A percentile compares a stretch with the other conserved stretches of the same genome.
phyloP scores from a whole-genome alignment of 2,329 filamentous ascomycete species.

The Talaromyces verruculosus region DNA sequence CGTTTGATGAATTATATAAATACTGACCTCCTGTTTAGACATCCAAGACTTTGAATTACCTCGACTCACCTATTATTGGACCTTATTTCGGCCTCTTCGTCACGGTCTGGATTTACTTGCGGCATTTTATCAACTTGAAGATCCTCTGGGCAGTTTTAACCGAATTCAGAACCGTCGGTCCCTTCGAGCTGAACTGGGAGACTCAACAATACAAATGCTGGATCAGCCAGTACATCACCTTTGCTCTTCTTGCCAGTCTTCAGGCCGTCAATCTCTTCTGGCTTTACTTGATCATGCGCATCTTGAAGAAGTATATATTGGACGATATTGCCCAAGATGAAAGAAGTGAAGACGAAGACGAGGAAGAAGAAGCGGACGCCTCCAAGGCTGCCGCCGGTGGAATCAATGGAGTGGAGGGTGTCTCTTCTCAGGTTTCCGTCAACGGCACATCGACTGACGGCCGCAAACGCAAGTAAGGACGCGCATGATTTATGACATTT shows the following conservation, averaged over 20 bases:
- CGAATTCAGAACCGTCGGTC: constrained; percentile 49
- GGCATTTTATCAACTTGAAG: constrained; percentile 64
- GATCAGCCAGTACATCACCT: constrained; percentile 50
- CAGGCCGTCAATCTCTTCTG: constrained; percentile 51
- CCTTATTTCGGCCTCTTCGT: constrained; percentile 87
- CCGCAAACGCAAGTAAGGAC: constrained; percentile 14
- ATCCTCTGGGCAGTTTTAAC: constrained; percentile 50
- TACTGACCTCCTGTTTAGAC: constrained; percentile 54
- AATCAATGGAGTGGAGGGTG: constrained; percentile 32
- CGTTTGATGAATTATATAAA: neutral
- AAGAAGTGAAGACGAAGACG: constrained; percentile 49
- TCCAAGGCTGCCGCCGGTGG: constrained; percentile 25
- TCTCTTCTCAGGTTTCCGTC: constrained; percentile 38
- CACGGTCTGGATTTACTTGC: constrained; percentile 80
- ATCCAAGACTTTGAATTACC: constrained; percentile 88
- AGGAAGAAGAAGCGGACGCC: constrained; percentile 36
- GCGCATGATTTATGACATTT: constrained; percentile 15
- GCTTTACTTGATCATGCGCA: constrained; percentile 48
- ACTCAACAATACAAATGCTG: constrained; percentile 52
- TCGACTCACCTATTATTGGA: constrained; percentile 73
- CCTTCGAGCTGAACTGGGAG: constrained; percentile 51
- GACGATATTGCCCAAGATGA: constrained; percentile 43
- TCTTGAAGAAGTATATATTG: constrained; percentile 45
- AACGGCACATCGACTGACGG: constrained; percentile 40
- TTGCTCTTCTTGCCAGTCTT: constrained; percentile 45